A percentile compares a stretch with the other conserved stretches of the same genome.
Evolutionary conservation across 306 rosid species (phyloP).

Genomic region (Cercis canadensis): DNA sequence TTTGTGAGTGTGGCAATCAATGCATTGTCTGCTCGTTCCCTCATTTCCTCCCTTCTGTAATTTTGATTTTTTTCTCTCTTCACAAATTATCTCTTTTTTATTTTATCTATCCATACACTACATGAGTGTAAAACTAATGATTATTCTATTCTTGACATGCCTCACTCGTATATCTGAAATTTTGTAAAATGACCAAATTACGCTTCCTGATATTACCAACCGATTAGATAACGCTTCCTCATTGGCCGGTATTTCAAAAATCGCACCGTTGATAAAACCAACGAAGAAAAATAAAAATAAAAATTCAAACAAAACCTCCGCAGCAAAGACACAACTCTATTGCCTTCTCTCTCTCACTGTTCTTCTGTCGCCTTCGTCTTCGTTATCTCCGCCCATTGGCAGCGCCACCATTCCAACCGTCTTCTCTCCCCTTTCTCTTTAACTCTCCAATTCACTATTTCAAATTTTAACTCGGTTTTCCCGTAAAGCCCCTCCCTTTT

Average conservation of each 20-base stretch:
- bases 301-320: conserved; percentile 16
- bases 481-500: conserved; percentile 43
- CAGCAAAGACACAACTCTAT: no score
- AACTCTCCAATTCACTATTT: no score
- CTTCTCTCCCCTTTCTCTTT: neutral
- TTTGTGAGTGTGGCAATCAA: no score
- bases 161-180: no score
- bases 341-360: conserved; percentile 32
- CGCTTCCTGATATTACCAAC: neutral
- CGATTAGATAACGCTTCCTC: no score
- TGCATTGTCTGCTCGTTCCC: no score
- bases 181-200: conserved; percentile 7
- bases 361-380: neutral
- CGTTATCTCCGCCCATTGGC: conserved; percentile 5
- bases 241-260: neutral
- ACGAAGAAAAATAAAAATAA: conserved; percentile 33
- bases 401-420: neutral
- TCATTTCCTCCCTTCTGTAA: no score
- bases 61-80: no score
- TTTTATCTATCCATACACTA: no score
- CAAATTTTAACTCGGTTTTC: neutral
- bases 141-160: no score
- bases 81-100: no score
- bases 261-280: conserved; percentile 30
- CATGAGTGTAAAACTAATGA: no score